A percentile compares a stretch with the other conserved stretches of the same genome.
Evolutionary conservation across 73 alveolate species (phyloP).

Genomic region (Paramecium tetraurelia): DNA sequence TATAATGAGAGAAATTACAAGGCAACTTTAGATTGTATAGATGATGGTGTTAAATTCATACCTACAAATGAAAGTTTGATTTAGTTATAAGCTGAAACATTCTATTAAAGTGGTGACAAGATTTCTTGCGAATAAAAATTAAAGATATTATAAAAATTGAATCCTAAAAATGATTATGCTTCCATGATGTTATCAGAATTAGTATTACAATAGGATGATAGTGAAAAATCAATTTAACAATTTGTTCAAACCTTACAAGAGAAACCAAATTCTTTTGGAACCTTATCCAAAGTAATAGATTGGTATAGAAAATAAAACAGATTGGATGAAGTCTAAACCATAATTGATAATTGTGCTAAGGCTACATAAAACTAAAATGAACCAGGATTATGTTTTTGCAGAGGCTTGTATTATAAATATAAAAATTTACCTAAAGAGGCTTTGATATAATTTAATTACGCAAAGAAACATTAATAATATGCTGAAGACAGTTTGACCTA

Average conservation of each 20-base stretch:
- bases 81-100: conserved; percentile 70
- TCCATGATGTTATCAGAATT: conserved; percentile 84
- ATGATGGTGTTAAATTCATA: conserved; percentile 43
- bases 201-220: conserved; percentile 66
- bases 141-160: conserved; percentile 71
- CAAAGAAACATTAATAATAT: conserved; percentile 88
- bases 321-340: conserved; percentile 71
- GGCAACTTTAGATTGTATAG: conserved; percentile 56
- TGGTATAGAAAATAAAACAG: conserved; percentile 51
- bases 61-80: conserved; percentile 71
- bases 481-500: conserved; percentile 88
- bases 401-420: conserved; percentile 91
- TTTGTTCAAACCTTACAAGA: conserved; percentile 32
- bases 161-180: conserved; percentile 83
- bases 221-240: conserved; percentile 36
- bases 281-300: conserved; percentile 48
- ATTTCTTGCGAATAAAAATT: conserved; percentile 80
- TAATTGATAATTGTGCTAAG: conserved; percentile 76
- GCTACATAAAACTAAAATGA: conserved; percentile 68
- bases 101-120: conserved; percentile 68
- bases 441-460: conserved; percentile 84
- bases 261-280: conserved; percentile 58
- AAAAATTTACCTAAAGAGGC: conserved; percentile 90
- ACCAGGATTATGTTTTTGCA: conserved; percentile 94
- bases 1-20: conserved; percentile 51